Conservation (phyloP, 805 yeast species). For the Saccharomyces mikatae region DNA sequence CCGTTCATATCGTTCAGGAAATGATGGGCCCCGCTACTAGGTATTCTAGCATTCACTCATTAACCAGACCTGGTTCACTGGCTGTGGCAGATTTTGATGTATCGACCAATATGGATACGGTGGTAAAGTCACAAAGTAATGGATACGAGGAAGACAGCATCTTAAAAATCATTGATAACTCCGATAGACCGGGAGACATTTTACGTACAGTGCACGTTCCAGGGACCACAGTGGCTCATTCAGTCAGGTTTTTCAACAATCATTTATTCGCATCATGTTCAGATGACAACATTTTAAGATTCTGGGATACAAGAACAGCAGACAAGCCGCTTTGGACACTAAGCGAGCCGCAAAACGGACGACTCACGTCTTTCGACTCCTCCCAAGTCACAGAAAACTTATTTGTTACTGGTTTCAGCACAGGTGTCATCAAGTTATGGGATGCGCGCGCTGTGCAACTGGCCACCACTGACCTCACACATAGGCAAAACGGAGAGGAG, state of each 20-base stretch:
- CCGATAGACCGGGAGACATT: constrained; percentile 26
- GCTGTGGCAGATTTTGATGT: constrained; percentile 27
- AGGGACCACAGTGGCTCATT: constrained; percentile 26
- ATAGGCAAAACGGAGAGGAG: constrained; percentile 24
- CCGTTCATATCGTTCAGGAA: constrained; percentile 28
- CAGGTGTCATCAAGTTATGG: constrained; percentile 30
- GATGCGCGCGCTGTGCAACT: constrained; percentile 27
- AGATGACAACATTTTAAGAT: constrained; percentile 26
- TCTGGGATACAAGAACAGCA: constrained; percentile 28
- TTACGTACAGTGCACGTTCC: constrained; percentile 24
- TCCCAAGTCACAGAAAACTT: constrained; percentile 23
- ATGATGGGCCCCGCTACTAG: constrained; percentile 28
- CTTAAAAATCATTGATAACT: constrained; percentile 26
- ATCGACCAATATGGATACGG: constrained; percentile 19
- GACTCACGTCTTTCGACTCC: constrained; percentile 22
- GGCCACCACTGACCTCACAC: constrained; percentile 18
- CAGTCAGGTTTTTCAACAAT: constrained; percentile 27
- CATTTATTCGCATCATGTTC: constrained; percentile 28
- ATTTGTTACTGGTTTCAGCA: constrained; percentile 27
- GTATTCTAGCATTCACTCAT: constrained; percentile 25
- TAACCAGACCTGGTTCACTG: constrained; percentile 14
- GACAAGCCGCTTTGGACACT: constrained; percentile 21
- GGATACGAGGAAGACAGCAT: constrained; percentile 25
- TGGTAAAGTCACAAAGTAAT: constrained; percentile 26
- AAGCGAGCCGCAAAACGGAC: constrained; percentile 24